Evolutionary conservation across 2,329 filamentous ascomycete species (phyloP).

Genomic region (Xylariomycetidae sp.): DNA sequence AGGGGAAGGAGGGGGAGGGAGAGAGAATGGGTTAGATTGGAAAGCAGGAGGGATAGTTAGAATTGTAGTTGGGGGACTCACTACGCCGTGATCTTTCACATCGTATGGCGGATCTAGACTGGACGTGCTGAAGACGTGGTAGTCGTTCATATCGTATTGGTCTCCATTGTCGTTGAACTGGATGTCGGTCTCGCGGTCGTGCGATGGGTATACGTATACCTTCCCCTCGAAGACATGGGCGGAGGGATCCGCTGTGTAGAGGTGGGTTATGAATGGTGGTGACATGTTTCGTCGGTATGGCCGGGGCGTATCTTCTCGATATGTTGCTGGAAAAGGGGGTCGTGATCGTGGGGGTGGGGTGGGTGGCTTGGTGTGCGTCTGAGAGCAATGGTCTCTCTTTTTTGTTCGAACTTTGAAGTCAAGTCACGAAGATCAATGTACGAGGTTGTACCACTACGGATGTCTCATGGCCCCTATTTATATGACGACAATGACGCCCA

Average conservation of each 20-base stretch:
- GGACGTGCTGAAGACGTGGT: slow-evolving; percentile 66
- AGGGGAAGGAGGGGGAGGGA: neutral
- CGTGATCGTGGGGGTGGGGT: slow-evolving; percentile 1
- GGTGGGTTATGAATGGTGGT: slow-evolving; percentile 65
- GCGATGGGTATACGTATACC: slow-evolving; percentile 76
- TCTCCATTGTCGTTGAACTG: slow-evolving; percentile 78
- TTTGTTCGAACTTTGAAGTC: neutral
- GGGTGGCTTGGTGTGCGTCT: slow-evolving; percentile 3
- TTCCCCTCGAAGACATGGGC: slow-evolving; percentile 74
- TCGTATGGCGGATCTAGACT: slow-evolving; percentile 48
- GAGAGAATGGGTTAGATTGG: neutral
- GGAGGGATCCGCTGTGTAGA: slow-evolving; percentile 77
- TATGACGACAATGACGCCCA: neutral
- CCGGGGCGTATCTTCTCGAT: slow-evolving; percentile 4
- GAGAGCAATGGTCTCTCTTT: neutral
- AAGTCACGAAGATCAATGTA: neutral
- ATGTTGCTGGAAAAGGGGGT: neutral
- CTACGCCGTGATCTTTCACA: slow-evolving; percentile 68
- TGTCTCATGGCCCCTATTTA: neutral
- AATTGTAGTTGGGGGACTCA: too few relatives aligned
- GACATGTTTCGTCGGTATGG: too few relatives aligned
- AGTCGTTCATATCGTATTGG: slow-evolving; percentile 81
- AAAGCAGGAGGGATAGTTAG: neutral
- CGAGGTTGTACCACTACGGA: neutral
- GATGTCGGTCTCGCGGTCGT: slow-evolving; percentile 72